These are phyloP conservation scores for Xylariaceae sp. DNA, from an alignment of 2,329 filamentous ascomycete genomes.

Conservation along the genomic window DNA sequence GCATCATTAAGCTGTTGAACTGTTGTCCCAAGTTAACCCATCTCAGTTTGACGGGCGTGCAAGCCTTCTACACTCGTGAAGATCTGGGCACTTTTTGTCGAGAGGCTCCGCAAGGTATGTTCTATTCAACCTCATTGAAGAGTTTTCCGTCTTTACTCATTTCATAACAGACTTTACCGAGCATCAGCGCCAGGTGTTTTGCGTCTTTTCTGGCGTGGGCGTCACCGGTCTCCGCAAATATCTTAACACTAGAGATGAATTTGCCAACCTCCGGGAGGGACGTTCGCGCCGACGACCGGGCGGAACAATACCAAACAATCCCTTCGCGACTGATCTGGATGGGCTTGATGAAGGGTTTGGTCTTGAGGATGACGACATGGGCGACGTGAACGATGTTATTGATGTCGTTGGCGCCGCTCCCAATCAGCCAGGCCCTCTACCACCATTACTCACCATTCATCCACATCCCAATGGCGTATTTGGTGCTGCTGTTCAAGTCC, in stretches of 20 bases:
- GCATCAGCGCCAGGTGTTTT: conserved; percentile 92
- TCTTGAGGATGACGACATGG: conserved; percentile 34
- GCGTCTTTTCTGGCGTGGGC: conserved; percentile 88
- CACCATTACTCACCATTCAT: conserved; percentile 24
- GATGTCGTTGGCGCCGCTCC: conserved; percentile 25
- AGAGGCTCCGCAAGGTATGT: conserved; percentile 67
- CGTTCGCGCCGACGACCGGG: conserved; percentile 17
- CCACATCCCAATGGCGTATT: background rate
- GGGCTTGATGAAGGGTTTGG: conserved; percentile 30
- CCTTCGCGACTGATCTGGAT: conserved; percentile 23
- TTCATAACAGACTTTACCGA: conserved; percentile 75
- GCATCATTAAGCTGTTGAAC: conserved; percentile 83
- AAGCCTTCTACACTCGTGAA: conserved; percentile 71
- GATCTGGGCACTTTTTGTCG: conserved; percentile 84
- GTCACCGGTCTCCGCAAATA: conserved; percentile 73
- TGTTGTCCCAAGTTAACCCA: conserved; percentile 90
- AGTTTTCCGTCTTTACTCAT: conserved; percentile 24
- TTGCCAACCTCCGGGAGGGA: conserved; percentile 35
- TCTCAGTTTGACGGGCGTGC: conserved; percentile 87
- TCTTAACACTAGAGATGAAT: conserved; percentile 56
- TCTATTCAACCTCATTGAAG: background rate
- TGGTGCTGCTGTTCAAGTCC: background rate
- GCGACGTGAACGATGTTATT: conserved; percentile 31
- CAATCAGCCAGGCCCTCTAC: conserved; percentile 21
- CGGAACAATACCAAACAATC: conserved; percentile 11